Conservation (phyloP, 225 moss, liverwort and hornwort species). For the Marchantia paleacea region DNA sequence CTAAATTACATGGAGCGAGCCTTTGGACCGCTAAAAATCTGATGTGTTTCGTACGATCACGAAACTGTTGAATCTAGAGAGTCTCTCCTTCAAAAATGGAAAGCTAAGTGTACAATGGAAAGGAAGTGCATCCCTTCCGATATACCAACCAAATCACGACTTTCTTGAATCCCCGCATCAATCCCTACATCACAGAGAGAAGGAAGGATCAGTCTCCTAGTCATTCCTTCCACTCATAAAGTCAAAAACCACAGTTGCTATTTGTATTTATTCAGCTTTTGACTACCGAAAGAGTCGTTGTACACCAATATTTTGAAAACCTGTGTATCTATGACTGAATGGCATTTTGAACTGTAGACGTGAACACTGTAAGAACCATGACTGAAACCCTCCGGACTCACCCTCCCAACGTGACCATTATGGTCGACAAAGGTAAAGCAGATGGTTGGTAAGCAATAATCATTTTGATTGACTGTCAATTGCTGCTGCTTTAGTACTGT, state of each 20-base stretch:
- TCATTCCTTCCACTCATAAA: too few species aligned
- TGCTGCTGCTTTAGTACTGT: not conserved
- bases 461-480: too few species aligned
- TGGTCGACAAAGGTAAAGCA: not conserved
- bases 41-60: not conserved
- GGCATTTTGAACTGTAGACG: too few species aligned
- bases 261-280: too few species aligned
- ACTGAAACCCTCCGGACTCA: too few species aligned
- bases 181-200: not conserved
- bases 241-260: too few species aligned
- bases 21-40: constrained; percentile 8
- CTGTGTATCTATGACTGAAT: too few species aligned
- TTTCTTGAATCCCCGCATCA: not conserved
- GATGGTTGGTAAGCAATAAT: not conserved
- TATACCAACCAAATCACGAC: constrained; percentile 5
- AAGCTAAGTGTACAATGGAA: constrained; percentile 3
- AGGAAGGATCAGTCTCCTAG: not conserved
- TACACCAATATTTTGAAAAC: too few species aligned
- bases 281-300: too few species aligned
- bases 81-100: constrained; percentile 4
- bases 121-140: not conserved
- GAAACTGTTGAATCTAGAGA: constrained; percentile 2
- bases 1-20: not conserved
- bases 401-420: not conserved
- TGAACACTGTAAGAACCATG: too few species aligned